Percentiles rank a stretch among this genome's conserved stretches.
Conservation (phyloP, 208 protist genomes). For the Trypanosoma cruzi region DNA sequence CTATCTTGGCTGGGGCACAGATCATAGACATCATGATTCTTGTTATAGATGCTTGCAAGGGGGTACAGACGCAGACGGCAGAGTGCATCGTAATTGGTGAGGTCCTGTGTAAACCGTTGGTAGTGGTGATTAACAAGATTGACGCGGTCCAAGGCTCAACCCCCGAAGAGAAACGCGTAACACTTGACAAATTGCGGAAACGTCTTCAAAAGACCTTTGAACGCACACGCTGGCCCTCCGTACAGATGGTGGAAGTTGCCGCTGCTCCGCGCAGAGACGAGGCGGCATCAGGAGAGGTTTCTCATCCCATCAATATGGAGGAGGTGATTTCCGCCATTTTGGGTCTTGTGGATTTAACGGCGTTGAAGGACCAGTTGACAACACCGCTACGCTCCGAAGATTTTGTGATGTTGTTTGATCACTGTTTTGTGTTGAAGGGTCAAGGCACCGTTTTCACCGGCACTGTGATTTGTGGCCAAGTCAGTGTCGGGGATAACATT, state of each 20-base stretch:
- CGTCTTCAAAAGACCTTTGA: constrained; percentile 60
- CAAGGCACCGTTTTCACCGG: too few relatives aligned
- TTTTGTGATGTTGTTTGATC: too few relatives aligned
- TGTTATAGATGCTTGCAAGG: constrained; percentile 97
- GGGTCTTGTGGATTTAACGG: constrained; percentile 27
- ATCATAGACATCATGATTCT: constrained; percentile 99
- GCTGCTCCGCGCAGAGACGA: constrained; percentile 47
- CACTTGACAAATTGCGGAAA: constrained; percentile 52
- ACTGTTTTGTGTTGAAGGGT: too few relatives aligned
- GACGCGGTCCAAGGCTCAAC: constrained; percentile 79
- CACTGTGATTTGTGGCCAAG: too few relatives aligned
- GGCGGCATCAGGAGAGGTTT: background rate
- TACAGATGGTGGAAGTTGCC: constrained; percentile 68
- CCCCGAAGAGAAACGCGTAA: constrained; percentile 23
- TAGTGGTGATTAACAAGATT: constrained; percentile 97
- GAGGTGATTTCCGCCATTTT: constrained; percentile 47
- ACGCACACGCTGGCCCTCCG: constrained; percentile 73
- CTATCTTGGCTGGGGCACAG: constrained; percentile 97
- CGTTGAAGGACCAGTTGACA: constrained; percentile 26
- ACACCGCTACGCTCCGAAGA: background rate
- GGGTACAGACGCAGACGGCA: constrained; percentile 98
- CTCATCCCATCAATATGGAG: constrained; percentile 34
- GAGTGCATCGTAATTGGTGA: constrained; percentile 93
- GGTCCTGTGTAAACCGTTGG: constrained; percentile 75
- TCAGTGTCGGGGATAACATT: too few relatives aligned